These are phyloP conservation scores for Populus nigra DNA, from an alignment of 345 rosid genomes.

Conservation along the genomic window DNA sequence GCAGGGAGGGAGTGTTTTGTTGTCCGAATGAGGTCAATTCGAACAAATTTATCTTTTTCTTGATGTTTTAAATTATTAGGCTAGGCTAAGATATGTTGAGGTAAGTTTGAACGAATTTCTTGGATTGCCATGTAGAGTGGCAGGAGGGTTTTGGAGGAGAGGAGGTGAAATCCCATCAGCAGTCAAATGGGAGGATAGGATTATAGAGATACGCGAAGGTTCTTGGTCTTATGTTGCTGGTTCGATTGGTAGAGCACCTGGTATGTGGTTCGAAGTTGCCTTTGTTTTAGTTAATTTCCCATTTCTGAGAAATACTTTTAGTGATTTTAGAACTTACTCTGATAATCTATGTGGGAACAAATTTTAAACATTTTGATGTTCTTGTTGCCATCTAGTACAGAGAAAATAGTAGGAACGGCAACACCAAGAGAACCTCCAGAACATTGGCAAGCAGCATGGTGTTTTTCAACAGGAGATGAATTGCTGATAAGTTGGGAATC, in stretches of 20 bases:
- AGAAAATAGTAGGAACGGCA: constrained; percentile 79
- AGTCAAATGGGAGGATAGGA: constrained; percentile 68
- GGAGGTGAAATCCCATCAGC: constrained; percentile 71
- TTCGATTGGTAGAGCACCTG: constrained; percentile 88
- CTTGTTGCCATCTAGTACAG: constrained; percentile 67
- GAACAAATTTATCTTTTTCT: neutral
- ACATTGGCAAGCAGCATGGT: constrained; percentile 64
- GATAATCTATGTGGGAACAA: neutral
- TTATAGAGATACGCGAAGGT: constrained; percentile 82
- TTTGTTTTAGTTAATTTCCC: neutral
- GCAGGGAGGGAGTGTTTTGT: constrained; percentile 84
- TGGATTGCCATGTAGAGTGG: constrained; percentile 45
- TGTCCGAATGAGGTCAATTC: constrained; percentile 59
- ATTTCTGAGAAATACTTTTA: neutral
- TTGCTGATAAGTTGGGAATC: constrained; percentile 52
- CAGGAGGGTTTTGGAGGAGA: constrained; percentile 80
- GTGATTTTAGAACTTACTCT: neutral
- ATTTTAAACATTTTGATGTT: constrained; percentile 19
- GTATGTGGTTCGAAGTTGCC: constrained; percentile 39
- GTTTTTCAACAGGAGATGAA: constrained; percentile 79
- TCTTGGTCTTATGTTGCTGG: constrained; percentile 84
- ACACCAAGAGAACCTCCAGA: constrained; percentile 59
- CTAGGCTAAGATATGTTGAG: neutral
- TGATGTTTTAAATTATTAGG: neutral
- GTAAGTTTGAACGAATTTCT: neutral